Conservation (phyloP, 2,329 filamentous ascomycete genomes). For the Nemania sp. region DNA sequence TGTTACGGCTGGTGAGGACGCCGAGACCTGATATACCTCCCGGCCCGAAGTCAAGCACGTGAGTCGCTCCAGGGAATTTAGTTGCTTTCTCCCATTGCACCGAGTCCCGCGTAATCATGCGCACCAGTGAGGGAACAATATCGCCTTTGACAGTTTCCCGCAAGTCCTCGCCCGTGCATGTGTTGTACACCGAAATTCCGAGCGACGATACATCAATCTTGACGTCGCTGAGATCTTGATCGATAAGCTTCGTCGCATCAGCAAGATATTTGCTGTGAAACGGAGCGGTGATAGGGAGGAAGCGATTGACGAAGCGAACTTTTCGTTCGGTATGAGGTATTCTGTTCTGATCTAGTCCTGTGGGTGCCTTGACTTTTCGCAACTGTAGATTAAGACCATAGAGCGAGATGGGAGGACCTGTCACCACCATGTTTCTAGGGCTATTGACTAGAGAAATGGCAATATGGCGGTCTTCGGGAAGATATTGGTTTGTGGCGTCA, state of each 20-base stretch:
- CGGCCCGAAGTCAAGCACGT: conserved; percentile 95
- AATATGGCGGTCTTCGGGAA: conserved; percentile 90
- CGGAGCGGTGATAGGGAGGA: conserved; percentile 94
- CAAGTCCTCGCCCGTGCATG: conserved; percentile 84
- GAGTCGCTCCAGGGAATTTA: conserved; percentile 85
- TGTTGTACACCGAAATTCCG: conserved; percentile 87
- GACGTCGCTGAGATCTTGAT: conserved; percentile 84
- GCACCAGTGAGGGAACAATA: conserved; percentile 82
- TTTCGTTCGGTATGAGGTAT: conserved; percentile 96
- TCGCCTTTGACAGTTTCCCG: conserved; percentile 72
- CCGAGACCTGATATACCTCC: conserved; percentile 96
- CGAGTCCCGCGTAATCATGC: conserved; percentile 91
- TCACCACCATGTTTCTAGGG: conserved; percentile 94
- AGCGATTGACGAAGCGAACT: conserved; percentile 93
- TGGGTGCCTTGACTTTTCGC: conserved; percentile 95
- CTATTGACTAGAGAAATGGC: conserved; percentile 96
- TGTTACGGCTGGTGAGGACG: conserved; percentile 96
- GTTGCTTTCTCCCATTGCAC: conserved; percentile 98
- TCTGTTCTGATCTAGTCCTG: conserved; percentile 93
- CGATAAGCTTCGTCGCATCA: conserved; percentile 79
- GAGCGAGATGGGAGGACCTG: conserved; percentile 91
- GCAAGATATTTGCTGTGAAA: conserved; percentile 96
- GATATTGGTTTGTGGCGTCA: conserved; percentile 93
- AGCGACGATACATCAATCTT: conserved; percentile 74
- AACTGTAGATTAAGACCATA: conserved; percentile 95